Evolutionary conservation across 192 early-diverging fungal species (phyloP), one percentile per base, ranked within the genome.

Genomic region (Glomus cerebriforme): DNA sequence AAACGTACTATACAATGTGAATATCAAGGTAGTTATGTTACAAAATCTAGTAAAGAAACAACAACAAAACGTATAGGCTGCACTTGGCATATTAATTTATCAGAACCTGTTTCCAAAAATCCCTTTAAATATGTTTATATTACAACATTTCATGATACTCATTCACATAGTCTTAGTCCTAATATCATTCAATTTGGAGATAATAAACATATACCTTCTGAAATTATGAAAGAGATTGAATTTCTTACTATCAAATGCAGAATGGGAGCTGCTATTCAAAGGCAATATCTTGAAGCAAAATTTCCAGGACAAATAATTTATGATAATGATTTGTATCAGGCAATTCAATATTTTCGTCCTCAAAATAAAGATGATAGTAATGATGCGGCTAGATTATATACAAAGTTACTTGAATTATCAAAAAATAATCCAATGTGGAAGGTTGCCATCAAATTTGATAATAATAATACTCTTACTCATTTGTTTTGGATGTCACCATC

Each of bases 381-480:
- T 26, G 60, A 63, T 63, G n/a, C 60, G 1, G 26, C 26, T 19
- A 63, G 27, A 27, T 12, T 63, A 2, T 63, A 63, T 63, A 63
- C 60, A 24, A 63, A 63, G n/a, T 24, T 60, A 60, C 59, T 60
- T 22, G 59, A 60, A 63, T 27, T 27, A 19, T 63, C 8, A 27
- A 24, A 63, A 63, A 63, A 63, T 63, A 63, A 63, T 63, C n/a
- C 60, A 63, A 63, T 63, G 7, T 63, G 27, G 26, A 63, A 63
- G 19, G 60, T 63, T 19, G 60, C 60, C 0, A 24, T 63, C 19
- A 63, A 63, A 63, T 63, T 63, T 63, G 60, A 63, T 27, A 19
- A 63, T 63, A 27, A 63, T 63, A 49, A 49, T 3, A 49, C 17
- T 49, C 17, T 49, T 7, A 47, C 45, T 13, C 45, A 47, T 3